Evolutionary conservation across 768 basidiomycete species (phyloP).

Genomic region (Xerocomellus amylosporus): DNA sequence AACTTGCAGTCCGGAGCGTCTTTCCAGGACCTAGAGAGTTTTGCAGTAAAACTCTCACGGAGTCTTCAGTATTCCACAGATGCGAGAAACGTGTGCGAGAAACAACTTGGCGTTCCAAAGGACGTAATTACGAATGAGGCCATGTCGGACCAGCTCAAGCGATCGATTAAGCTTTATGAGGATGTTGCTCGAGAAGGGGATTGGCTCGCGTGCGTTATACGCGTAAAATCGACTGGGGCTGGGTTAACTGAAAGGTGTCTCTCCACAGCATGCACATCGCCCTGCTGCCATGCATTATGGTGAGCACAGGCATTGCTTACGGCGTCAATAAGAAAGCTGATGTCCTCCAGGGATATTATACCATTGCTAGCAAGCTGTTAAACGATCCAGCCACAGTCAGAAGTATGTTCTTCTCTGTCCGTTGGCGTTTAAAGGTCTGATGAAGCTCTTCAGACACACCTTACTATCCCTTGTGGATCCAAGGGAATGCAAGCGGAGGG

Average conservation of each 20-base stretch:
- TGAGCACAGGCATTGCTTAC: background rate
- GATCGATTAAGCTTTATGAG: background rate
- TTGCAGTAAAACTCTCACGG: background rate
- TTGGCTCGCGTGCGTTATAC: background rate
- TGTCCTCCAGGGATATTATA: background rate
- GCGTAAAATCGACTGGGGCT: no score
- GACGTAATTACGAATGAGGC: background rate
- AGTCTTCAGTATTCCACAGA: background rate
- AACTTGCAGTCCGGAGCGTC: background rate
- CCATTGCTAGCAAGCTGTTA: background rate
- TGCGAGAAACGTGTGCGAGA: background rate
- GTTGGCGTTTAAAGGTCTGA: background rate
- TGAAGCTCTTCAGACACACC: background rate
- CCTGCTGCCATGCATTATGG: background rate
- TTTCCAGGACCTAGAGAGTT: background rate
- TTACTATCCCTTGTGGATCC: background rate
- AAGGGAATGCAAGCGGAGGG: background rate
- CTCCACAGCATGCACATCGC: background rate
- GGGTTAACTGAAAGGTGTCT: background rate
- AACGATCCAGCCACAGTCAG: background rate
- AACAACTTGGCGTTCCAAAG: background rate
- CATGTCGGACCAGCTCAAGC: background rate
- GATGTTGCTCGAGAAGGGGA: background rate
- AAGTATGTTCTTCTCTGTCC: background rate
- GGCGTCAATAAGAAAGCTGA: background rate